Base-by-base conservation (phyloP, 345 rosid genomes). In the Citrus medica region DNA sequence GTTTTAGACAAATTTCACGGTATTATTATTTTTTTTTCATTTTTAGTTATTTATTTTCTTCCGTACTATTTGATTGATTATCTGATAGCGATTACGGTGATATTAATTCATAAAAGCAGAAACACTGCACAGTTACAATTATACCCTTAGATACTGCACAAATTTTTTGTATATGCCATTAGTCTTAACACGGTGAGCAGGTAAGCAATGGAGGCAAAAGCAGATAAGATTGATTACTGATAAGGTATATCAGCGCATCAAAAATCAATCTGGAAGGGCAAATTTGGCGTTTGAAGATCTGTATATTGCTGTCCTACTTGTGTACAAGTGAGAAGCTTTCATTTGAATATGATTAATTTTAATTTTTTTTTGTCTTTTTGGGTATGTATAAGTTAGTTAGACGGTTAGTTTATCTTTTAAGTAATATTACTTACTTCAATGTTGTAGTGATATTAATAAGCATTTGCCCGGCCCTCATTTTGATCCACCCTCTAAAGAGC, bases 401-500 rank as follows among this genome's bases (percentile, higher is more conserved):
- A 8, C 5, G 10, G 27, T 17, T 16, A 73, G 67, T 2, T 12
- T 32, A 17, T 61, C 67, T 24, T 5, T 28, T 3, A 28, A 25
- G 6, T 25, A 33, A 53, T 4, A 6, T 46, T 46, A 13, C 17
- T 46, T 13, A 46, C 17, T 46, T 46, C 4, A 46, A 46, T 46
- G 51, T 42, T 71, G 82, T 69, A 95, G 99, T 84, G 98, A 93
- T 80, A 87, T 95, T 25, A 95, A 95, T 70, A 95, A 95, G 89
- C 87, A 73, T 66, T 78, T 95, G 88, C 98, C 98, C 6, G 98
- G 98, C 19, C 98, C 98, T 12, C 98, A 95, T 84, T 95, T 95
- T 75, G 97, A 95, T 85, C 98, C 98, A 27, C 98, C 98, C 78
- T 79, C 97, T 32, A 92, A 87, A 82, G 92, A 92, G 53, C 82